A percentile compares a stretch with the other conserved stretches of the same genome.
phyloP scores from a whole-genome alignment of 495 filamentous ascomycete species.

The Margaritispora aquatica region DNA sequence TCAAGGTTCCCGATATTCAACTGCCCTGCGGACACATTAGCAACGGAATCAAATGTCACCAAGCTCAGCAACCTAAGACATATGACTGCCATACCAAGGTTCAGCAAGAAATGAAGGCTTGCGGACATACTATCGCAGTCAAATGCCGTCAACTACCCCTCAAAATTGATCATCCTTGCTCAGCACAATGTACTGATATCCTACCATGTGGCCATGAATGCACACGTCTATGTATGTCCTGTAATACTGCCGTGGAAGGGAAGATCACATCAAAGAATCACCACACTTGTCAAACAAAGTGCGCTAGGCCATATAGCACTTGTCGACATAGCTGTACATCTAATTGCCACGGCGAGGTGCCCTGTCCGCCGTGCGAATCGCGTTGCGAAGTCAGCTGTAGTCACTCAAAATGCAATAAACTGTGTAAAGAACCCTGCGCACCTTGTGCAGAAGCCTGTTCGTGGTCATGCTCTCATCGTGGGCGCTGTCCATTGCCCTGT shows the following conservation, averaged over 20 bases:
- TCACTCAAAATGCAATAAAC: constrained; percentile 53
- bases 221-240: constrained; percentile 41
- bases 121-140: constrained; percentile 45
- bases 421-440: constrained; percentile 56
- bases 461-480: constrained; percentile 50
- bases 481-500: constrained; percentile 58
- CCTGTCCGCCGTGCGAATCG: constrained; percentile 47
- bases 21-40: constrained; percentile 57
- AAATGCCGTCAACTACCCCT: constrained; percentile 43
- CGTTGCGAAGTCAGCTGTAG: constrained; percentile 56
- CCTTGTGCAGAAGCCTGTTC: constrained; percentile 58
- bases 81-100: constrained; percentile 37
- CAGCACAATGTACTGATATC: constrained; percentile 33
- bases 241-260: constrained; percentile 30
- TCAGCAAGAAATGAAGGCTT: constrained; percentile 40
- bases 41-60: constrained; percentile 44
- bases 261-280: constrained; percentile 34
- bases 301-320: constrained; percentile 46
- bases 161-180: constrained; percentile 35
- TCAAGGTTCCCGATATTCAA: constrained; percentile 32
- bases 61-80: constrained; percentile 33
- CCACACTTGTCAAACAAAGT: constrained; percentile 42
- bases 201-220: constrained; percentile 61
- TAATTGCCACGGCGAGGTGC: constrained; percentile 45
- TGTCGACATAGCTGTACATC: constrained; percentile 52